A percentile compares a stretch with the other conserved stretches of the same genome.
Evolutionary conservation across 208 protist genomes (phyloP).

Genomic region (Wallacemonas rigidus): DNA sequence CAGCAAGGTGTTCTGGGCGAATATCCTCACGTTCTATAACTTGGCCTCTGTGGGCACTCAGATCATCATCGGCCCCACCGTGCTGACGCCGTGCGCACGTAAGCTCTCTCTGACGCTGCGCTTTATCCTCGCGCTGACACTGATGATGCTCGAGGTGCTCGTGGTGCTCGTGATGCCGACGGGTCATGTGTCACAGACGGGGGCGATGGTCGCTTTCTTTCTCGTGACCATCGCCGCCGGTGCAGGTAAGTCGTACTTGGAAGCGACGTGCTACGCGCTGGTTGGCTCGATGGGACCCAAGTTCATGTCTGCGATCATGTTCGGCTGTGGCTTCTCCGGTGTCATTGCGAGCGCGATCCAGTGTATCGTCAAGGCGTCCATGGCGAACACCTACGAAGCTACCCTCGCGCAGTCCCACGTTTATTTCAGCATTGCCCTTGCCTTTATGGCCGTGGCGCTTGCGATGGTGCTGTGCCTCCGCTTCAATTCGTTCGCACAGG

Average conservation of each 20-base stretch:
- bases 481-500: slow-evolving; percentile 66
- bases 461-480: slow-evolving; percentile 57
- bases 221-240: slow-evolving; percentile 60
- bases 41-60: slow-evolving; percentile 70
- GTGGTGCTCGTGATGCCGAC: slow-evolving; percentile 62
- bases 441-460: slow-evolving; percentile 59
- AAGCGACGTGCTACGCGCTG: slow-evolving; percentile 86
- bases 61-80: slow-evolving; percentile 62
- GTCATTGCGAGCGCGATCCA: slow-evolving; percentile 69
- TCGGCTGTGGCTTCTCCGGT: slow-evolving; percentile 81
- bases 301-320: slow-evolving; percentile 90
- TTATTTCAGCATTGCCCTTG: slow-evolving; percentile 77
- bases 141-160: slow-evolving; percentile 74
- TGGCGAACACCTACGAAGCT: slow-evolving; percentile 48
- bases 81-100: slow-evolving; percentile 53
- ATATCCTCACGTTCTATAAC: slow-evolving; percentile 85
- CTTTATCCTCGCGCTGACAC: slow-evolving; percentile 48
- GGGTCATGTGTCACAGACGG: slow-evolving; percentile 40
- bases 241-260: slow-evolving; percentile 76
- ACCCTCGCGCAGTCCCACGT: slow-evolving; percentile 57
- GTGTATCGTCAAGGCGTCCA: slow-evolving; percentile 84
- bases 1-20: slow-evolving; percentile 55
- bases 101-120: slow-evolving; percentile 56
- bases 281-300: slow-evolving; percentile 72
- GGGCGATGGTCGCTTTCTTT: slow-evolving; percentile 71